Evolutionary conservation across 495 filamentous ascomycete genomes (phyloP).

Genomic region (Pyrenopolyporus hunteri): DNA sequence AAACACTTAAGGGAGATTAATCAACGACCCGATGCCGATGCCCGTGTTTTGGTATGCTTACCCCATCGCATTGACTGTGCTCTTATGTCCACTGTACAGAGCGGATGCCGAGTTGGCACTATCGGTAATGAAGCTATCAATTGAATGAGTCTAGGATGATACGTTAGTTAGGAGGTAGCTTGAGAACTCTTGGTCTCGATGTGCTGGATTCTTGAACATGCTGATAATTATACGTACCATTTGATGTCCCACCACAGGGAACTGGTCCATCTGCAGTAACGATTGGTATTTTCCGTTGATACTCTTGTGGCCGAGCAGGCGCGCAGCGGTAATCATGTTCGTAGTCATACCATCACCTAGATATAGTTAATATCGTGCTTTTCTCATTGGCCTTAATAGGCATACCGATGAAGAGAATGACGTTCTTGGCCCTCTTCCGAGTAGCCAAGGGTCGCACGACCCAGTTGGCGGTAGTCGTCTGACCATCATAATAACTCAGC

Average conservation of each 20-base stretch:
- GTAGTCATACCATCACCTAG: conserved; percentile 76
- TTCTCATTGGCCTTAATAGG: too few species aligned
- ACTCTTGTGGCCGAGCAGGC: conserved; percentile 73
- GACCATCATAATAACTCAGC: conserved; percentile 68
- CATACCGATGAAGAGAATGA: conserved; percentile 74
- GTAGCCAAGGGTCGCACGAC: conserved; percentile 67
- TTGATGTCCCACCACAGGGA: conserved; percentile 73
- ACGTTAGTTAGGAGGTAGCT: background rate
- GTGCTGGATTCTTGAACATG: too few species aligned
- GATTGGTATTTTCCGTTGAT: conserved; percentile 77
- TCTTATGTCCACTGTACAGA: conserved; percentile 77
- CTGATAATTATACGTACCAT: too few species aligned
- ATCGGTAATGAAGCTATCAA: conserved; percentile 79
- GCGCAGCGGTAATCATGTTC: conserved; percentile 76
- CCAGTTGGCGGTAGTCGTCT: conserved; percentile 71
- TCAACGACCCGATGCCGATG: too few species aligned
- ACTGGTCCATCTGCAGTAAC: conserved; percentile 70
- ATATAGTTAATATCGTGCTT: background rate
- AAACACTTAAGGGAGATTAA: conserved; percentile 58
- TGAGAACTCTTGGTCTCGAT: too few species aligned
- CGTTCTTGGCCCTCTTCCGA: conserved; percentile 74
- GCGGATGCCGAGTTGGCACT: conserved; percentile 77
- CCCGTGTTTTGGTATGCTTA: too few species aligned
- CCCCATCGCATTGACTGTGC: conserved; percentile 72
- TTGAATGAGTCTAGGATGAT: conserved; percentile 62